Base-by-base conservation (phyloP, 2,329 filamentous ascomycete species). In the Colletotrichum sidae region DNA sequence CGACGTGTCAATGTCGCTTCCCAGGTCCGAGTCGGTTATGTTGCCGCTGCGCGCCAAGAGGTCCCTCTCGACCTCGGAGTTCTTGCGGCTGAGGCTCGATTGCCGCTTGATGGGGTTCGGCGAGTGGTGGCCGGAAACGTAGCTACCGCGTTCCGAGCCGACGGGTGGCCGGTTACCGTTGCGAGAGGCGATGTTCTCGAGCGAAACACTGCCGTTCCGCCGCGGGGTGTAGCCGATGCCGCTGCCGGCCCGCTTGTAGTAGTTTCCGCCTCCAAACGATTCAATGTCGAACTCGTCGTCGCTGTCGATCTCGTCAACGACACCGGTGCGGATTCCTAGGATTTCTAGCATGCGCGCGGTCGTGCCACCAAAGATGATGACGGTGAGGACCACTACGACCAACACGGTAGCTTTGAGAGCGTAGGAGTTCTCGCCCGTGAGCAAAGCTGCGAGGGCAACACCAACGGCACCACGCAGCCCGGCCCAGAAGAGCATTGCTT, bases 401-500 rank as follows among this genome's bases (percentile, higher is more conserved):
- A 99, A 83, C n/a, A 99, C 95, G 0, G 96, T 99, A 7, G 96
- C 96, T 71, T 94, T 91, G 41, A 99, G 84, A 1, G 93, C 92
- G 63, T 90, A 91, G 1, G 89, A 90, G 74, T 97, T 96, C 57
- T 90, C 88, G 50, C 94, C 96, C 0, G 88, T 90, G 51, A 99
- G 85, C 34, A 96, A 91, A 25, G 95, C 95, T 38, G 96, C 96
- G 51, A 99, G 84, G 2, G 96, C 96, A 41, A 99, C 96, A 62
- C 96, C 96, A 71, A 99, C 96, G 51, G 96, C 96, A 72, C 96
- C 96, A 68, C 96, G 92, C 37, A 99, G 85, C 34, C 96, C 96
- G 13, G 96, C 96, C 96, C 96, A 99, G 81, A 97, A 99, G n/a
- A 99, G 88, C 96, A 99, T 98, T n/a, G 92, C 94, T 78, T 98